phyloP scores from a whole-genome alignment of 495 filamentous ascomycete genomes.

The Penicillium coffeae region DNA sequence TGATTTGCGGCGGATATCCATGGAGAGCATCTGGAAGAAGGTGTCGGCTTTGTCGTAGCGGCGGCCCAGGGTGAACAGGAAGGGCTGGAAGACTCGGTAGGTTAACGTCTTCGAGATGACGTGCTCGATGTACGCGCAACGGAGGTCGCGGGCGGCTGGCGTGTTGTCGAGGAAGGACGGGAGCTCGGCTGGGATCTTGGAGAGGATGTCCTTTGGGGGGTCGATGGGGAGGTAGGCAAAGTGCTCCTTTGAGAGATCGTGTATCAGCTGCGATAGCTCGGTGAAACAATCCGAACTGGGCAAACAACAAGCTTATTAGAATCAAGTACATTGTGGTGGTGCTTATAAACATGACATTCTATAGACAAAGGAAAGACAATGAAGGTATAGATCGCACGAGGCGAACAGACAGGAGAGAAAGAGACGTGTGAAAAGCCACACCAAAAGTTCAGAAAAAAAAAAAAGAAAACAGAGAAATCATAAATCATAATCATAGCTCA shows the following conservation, averaged over 20 bases:
- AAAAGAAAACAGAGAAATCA: slow-evolving; percentile 9
- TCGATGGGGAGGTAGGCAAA: slow-evolving; percentile 56
- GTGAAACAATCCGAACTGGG: slow-evolving; percentile 58
- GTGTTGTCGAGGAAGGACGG: slow-evolving; percentile 55
- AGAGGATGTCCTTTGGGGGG: slow-evolving; percentile 49
- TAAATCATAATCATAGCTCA: slow-evolving; percentile 11
- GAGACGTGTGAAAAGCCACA: slow-evolving; percentile 16
- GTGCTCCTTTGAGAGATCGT: slow-evolving; percentile 54
- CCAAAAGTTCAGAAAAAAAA: slow-evolving; percentile 14
- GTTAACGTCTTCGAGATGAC: slow-evolving; percentile 56
- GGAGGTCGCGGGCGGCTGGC: slow-evolving; percentile 49
- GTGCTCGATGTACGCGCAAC: slow-evolving; percentile 59
- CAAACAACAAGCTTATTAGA: slow-evolving; percentile 37
- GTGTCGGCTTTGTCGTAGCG: slow-evolving; percentile 60
- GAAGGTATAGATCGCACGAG: slow-evolving; percentile 13
- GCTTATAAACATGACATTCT: slow-evolving; percentile 38
- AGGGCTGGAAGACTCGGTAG: slow-evolving; percentile 61
- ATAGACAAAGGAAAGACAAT: slow-evolving; percentile 21
- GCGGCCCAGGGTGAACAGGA: slow-evolving; percentile 60
- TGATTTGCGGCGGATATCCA: slow-evolving; percentile 59
- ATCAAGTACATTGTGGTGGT: slow-evolving; percentile 31
- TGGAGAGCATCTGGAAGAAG: slow-evolving; percentile 58
- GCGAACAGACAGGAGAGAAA: slow-evolving; percentile 17
- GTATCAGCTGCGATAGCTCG: slow-evolving; percentile 54
- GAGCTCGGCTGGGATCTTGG: slow-evolving; percentile 51